Evolutionary conservation across 2,329 filamentous ascomycete species (phyloP).

Genomic region (Hypoxylon sp.): DNA sequence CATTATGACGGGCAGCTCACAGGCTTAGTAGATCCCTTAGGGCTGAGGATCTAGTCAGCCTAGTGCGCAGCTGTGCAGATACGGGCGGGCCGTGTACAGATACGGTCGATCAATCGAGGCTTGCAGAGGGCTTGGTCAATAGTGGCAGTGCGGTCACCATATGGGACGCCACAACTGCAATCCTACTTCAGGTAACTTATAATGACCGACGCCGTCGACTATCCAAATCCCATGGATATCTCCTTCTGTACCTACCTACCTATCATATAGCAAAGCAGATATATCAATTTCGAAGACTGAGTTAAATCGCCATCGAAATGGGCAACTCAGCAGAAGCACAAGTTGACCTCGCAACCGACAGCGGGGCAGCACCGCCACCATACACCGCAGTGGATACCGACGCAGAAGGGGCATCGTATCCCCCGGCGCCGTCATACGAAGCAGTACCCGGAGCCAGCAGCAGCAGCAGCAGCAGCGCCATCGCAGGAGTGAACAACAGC

Average conservation of each 20-base stretch:
- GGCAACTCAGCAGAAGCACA: conserved; percentile 27
- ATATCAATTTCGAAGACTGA: background rate
- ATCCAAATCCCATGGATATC: background rate
- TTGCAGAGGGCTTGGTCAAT: background rate
- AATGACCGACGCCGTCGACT: background rate
- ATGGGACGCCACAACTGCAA: background rate
- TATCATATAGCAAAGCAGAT: background rate
- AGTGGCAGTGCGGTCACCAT: background rate
- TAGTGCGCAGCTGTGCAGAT: background rate
- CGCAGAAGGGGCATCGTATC: background rate
- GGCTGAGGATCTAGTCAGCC: background rate
- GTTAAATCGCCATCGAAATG: conserved; percentile 14
- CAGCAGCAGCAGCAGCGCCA: background rate
- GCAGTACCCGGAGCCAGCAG: conserved; percentile 11
- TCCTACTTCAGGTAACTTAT: background rate
- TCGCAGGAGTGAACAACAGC: conserved; percentile 23
- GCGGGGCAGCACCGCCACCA: conserved; percentile 22
- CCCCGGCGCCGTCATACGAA: conserved; percentile 26
- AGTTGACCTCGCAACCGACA: background rate
- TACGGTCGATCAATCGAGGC: background rate
- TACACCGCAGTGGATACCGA: conserved; percentile 16
- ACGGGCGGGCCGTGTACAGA: conserved; percentile 1
- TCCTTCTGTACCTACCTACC: background rate
- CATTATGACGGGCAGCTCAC: too few species aligned
- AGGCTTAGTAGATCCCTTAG: background rate